These are phyloP conservation scores for Globisporangium emineosum DNA, from an alignment of 352 stramenopile genomes.

Conservation along the genomic window DNA sequence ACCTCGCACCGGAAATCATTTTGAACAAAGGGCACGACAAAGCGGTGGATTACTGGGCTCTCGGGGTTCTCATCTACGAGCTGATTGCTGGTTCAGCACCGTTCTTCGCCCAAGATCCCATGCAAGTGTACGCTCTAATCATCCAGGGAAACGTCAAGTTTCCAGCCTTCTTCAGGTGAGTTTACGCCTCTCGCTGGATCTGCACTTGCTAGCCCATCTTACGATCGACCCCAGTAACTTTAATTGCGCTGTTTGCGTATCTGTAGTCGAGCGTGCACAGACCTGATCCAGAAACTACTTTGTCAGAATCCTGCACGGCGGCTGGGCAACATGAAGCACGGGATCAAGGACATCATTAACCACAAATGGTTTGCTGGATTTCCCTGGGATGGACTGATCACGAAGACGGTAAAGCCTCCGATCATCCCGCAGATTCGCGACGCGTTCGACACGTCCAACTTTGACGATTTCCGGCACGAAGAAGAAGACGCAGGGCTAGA, in stretches of 20 bases:
- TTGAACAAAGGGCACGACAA: constrained; percentile 89
- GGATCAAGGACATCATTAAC: constrained; percentile 83
- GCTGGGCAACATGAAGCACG: constrained; percentile 82
- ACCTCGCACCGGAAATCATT: constrained; percentile 92
- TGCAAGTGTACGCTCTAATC: constrained; percentile 92
- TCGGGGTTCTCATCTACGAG: constrained; percentile 90
- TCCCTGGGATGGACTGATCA: constrained; percentile 57
- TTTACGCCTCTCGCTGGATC: not conserved
- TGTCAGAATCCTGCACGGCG: constrained; percentile 68
- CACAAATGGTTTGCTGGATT: constrained; percentile 81
- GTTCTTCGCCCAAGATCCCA: constrained; percentile 89
- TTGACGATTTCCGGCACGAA: constrained; percentile 74
- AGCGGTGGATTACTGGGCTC: constrained; percentile 89
- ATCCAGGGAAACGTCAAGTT: constrained; percentile 87
- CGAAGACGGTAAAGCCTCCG: constrained; percentile 63
- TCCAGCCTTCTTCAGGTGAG: constrained; percentile 73
- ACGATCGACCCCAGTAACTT: not conserved
- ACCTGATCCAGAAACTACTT: constrained; percentile 89
- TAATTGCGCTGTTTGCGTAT: not conserved
- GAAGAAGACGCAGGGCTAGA: constrained; percentile 53
- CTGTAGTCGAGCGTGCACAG: constrained; percentile 54
- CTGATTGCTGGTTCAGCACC: constrained; percentile 82
- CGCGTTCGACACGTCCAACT: constrained; percentile 81
- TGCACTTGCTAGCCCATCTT: not conserved
- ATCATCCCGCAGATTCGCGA: constrained; percentile 71